Conservation (phyloP, 2,329 filamentous ascomycete genomes). For the Emmonsiellopsis sp. region DNA sequence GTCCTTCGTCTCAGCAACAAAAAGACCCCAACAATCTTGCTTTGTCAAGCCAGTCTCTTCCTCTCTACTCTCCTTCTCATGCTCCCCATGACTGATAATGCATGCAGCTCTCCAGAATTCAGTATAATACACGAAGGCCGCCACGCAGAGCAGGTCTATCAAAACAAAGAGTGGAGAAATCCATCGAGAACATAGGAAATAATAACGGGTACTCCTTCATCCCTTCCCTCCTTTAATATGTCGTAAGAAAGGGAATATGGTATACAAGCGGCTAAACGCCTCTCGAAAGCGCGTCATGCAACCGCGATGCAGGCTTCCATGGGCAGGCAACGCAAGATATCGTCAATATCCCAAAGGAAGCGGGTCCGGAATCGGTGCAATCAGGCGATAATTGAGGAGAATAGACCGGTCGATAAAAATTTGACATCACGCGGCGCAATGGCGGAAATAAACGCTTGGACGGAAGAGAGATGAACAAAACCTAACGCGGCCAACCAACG, state of each 20-base stretch:
- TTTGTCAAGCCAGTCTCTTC: background rate
- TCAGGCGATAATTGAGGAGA: background rate
- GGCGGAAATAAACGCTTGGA: background rate
- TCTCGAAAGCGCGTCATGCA: background rate
- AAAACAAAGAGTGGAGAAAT: slow-evolving; percentile 6
- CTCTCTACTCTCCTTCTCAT: background rate
- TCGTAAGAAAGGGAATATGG: background rate
- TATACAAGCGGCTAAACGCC: background rate
- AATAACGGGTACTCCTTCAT: background rate
- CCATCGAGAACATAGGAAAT: background rate
- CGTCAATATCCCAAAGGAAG: too few species aligned
- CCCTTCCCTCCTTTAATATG: background rate
- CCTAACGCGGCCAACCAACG: background rate
- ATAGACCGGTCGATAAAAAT: background rate
- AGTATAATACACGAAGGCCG: slow-evolving; percentile 1
- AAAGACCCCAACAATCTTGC: background rate
- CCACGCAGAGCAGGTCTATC: background rate
- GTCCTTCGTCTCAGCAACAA: background rate
- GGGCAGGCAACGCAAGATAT: too few species aligned
- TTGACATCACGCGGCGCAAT: background rate
- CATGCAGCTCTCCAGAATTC: background rate
- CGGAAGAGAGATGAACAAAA: background rate
- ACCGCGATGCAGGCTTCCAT: too few species aligned
- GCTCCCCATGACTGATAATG: background rate
- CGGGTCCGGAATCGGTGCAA: too few species aligned